Evolutionary conservation across 495 filamentous ascomycete species (phyloP).

Genomic region (Trichoderma reesei): DNA sequence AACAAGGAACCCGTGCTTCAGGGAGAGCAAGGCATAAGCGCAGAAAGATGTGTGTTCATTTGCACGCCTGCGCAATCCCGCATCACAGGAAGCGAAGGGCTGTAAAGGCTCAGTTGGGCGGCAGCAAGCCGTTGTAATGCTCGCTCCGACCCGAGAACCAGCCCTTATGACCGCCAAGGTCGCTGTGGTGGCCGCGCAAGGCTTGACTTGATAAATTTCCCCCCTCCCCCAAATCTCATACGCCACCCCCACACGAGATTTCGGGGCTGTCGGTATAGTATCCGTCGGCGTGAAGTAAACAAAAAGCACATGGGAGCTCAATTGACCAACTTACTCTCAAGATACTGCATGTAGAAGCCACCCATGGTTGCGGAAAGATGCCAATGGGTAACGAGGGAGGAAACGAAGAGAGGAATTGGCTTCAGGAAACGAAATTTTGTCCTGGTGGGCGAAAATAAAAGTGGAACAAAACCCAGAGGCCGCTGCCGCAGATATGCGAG

Average conservation of each 20-base stretch:
- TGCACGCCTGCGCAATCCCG: not conserved
- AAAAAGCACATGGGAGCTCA: constrained; percentile 3
- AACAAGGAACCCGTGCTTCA: not conserved
- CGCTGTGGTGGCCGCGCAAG: constrained; percentile 1
- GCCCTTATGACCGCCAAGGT: not conserved
- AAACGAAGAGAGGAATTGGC: not conserved
- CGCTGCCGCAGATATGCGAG: constrained; percentile 3
- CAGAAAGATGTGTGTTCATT: not conserved
- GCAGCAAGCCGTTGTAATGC: not conserved
- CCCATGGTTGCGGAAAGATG: constrained; percentile 35
- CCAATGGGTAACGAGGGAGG: constrained; percentile 13
- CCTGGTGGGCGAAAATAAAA: constrained; percentile 11
- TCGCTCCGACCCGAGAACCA: not conserved
- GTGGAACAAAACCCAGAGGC: constrained; percentile 12
- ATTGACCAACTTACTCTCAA: constrained; percentile 45
- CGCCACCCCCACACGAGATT: constrained; percentile 6
- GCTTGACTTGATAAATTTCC: constrained; percentile 1
- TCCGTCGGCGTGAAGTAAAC: constrained; percentile 4
- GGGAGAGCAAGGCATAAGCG: not conserved
- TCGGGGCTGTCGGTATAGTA: not conserved
- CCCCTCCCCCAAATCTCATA: not conserved
- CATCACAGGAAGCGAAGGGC: not conserved
- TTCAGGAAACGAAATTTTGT: not conserved
- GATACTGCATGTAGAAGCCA: constrained; percentile 55
- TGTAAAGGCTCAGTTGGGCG: not conserved